Evolutionary conservation across 75 land plant species (phyloP), one percentile per base, ranked within the genome.

Genomic region (Selaginella tamariscina): DNA sequence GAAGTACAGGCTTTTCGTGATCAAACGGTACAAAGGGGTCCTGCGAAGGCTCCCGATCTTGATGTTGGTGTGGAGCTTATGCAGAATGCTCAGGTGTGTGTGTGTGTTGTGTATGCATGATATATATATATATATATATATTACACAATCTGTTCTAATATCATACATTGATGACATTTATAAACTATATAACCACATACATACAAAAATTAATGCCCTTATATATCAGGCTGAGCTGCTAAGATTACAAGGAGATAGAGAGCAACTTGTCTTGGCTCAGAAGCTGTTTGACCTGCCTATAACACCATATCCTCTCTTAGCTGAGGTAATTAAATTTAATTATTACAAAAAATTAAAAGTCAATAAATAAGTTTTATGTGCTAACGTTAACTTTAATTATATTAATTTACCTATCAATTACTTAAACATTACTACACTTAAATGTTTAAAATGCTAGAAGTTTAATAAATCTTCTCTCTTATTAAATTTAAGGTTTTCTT

Each of bases 231-330:
- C 31, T 8, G 78, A 75, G 59, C 29, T 70, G 24, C 62, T 31
- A 0, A 56, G 8, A 39, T 33, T 75, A 32, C 62, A 59, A 20
- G 26, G 29, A 20, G 57, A 31, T 15, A 71, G 71, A 55, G 78
- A 75, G 0, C 56, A 70, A 27, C 68, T 75, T 30, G 78, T 75
- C 0, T 68, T 75, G 32, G 78, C 78, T 32, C 78, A 71, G 20
- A 75, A 75, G 55, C 68, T 75, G 32, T 75, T 75, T 59, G 78
- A 71, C 59, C 29, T 75, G 68, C 73, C 78, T 29, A 57, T 75
- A 29, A 71, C 73, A 33, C 59, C 73, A 33, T 75, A 71, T 29
- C 78, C 78, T 49, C 29, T 71, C 29, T 56, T 75, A 30, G 73
- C 65, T 32, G 78, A 75, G 78, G 78, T 71, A 32, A 2, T 32